These are phyloP conservation scores for Globisporangium lucens DNA, from an alignment of 352 stramenopile genomes.

Conservation along the genomic window DNA sequence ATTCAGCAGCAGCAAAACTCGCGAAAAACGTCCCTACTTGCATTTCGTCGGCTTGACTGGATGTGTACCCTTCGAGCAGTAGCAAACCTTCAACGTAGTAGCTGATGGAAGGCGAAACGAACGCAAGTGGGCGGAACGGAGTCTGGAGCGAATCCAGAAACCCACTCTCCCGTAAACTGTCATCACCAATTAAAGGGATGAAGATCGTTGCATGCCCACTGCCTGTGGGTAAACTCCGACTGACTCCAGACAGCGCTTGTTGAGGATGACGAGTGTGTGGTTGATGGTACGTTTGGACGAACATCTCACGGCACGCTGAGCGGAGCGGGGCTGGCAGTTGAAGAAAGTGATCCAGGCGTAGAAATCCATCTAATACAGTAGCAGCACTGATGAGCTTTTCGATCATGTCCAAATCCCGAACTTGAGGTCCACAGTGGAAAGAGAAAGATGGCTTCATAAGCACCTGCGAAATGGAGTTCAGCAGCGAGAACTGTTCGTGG, in stretches of 20 bases:
- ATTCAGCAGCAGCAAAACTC: slow-evolving; percentile 17
- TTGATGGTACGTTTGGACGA: slow-evolving; percentile 9
- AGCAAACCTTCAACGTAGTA: slow-evolving; percentile 31
- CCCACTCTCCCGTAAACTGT: slow-evolving; percentile 11
- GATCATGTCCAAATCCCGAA: slow-evolving; percentile 2
- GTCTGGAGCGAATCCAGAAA: slow-evolving; percentile 28
- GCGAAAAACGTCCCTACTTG: slow-evolving; percentile 26
- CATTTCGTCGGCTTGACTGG: slow-evolving; percentile 12
- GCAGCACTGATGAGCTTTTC: slow-evolving; percentile 3
- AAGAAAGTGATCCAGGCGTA: slow-evolving; percentile 5
- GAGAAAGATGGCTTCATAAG: slow-evolving; percentile 21
- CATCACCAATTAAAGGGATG: slow-evolving; percentile 19
- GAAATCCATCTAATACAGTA: slow-evolving; percentile 5
- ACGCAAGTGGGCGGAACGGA: slow-evolving; percentile 29
- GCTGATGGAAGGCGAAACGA: slow-evolving; percentile 20
- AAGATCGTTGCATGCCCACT: slow-evolving; percentile 22
- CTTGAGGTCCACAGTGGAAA: slow-evolving; percentile 5
- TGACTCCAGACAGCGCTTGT: not conserved
- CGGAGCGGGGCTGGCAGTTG: slow-evolving; percentile 1
- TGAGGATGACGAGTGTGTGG: not conserved
- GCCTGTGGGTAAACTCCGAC: not conserved
- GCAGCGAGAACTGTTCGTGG: slow-evolving; percentile 10
- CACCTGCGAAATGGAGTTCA: slow-evolving; percentile 28
- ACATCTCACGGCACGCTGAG: slow-evolving; percentile 5
- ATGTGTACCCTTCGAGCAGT: slow-evolving; percentile 27